These are phyloP conservation scores for Sporothrix globosa DNA, from an alignment of 2,329 filamentous ascomycete genomes.

Conservation along the genomic window DNA sequence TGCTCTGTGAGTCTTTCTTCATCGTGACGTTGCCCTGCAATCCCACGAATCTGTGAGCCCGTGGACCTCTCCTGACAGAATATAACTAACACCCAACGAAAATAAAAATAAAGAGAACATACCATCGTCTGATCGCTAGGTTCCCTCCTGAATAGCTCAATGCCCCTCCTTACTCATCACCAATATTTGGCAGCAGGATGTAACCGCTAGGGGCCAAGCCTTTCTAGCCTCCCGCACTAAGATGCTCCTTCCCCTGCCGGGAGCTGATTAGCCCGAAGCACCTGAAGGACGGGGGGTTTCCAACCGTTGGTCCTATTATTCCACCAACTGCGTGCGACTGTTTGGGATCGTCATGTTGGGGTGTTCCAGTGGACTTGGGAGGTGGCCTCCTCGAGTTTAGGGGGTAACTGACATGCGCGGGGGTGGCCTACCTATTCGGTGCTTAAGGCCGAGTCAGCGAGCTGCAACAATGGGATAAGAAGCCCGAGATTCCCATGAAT, in stretches of 20 bases:
- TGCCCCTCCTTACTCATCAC: background rate
- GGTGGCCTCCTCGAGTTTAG: background rate
- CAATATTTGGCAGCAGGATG: background rate
- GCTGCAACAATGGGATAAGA: slow-evolving; percentile 9
- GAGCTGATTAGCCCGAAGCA: slow-evolving; percentile 30
- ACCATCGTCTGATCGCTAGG: too few relatives aligned
- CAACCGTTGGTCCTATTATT: slow-evolving; percentile 26
- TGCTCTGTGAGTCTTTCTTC: too few relatives aligned
- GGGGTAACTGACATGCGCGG: too few relatives aligned
- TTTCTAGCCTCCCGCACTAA: background rate
- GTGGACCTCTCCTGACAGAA: background rate
- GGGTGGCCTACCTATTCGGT: too few relatives aligned
- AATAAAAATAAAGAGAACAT: too few relatives aligned
- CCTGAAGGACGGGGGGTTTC: background rate
- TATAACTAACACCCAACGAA: background rate
- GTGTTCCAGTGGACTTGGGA: background rate
- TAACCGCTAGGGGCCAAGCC: too few relatives aligned
- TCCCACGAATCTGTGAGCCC: too few relatives aligned
- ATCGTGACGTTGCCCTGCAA: too few relatives aligned
- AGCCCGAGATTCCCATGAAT: background rate
- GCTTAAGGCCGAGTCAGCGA: slow-evolving; percentile 1
- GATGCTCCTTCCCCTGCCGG: background rate
- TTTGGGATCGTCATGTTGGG: background rate
- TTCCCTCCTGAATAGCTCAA: too few relatives aligned
- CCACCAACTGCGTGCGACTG: slow-evolving; percentile 30